Evolutionary conservation across 441 rosid genomes (phyloP), one percentile per base, ranked within the genome.

Genomic region (Biscutella auriculata): DNA sequence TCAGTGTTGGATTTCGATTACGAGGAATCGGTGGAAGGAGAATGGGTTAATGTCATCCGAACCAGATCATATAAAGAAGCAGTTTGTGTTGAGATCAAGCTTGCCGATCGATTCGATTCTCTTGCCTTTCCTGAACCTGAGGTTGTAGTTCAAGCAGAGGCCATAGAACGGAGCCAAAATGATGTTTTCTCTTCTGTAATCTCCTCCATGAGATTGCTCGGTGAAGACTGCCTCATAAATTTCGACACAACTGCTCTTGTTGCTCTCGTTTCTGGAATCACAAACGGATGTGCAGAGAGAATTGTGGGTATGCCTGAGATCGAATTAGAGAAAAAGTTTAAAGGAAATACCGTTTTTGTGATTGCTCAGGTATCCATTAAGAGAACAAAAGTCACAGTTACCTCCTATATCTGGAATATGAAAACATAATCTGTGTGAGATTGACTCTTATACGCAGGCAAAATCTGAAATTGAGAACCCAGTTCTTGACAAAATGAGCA

Each of bases 251-350:
- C 97, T 8, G 88, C 95, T 37, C 68, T 92, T 73, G 63, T 92
- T 73, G 90, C 98, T 73, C 60, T 84, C 12, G 88, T 92, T 15
- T 92, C 95, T 6, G 97, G 90, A 46, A 86, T 88, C 65, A 79
- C 85, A 53, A 92, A 92, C 61, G 97, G 88, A 33, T 79, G 82
- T 60, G 75, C 85, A 4, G 74, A 77, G 54, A 77, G 73, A 61
- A 76, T 88, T 47, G 45, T 88, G 68, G 72, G 65, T 5, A 52
- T 60, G 0, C 74, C 82, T 39, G 75, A 79, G 71, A 53, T 27
- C 36, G 77, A 79, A 41, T 41, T 88, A 76, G 81, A 73, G 57
- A 71, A 66, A 39, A 78, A 74, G 63, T 92, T 92, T 45, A 86
- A 92, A 80, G 97, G 95, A 21, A 92, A 92, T 35, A 44, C 68